Percentiles rank a stretch among this genome's conserved stretches.
Evolutionary conservation across 2,329 filamentous ascomycete species (phyloP).

Genomic region (Colletotrichum sp.): DNA sequence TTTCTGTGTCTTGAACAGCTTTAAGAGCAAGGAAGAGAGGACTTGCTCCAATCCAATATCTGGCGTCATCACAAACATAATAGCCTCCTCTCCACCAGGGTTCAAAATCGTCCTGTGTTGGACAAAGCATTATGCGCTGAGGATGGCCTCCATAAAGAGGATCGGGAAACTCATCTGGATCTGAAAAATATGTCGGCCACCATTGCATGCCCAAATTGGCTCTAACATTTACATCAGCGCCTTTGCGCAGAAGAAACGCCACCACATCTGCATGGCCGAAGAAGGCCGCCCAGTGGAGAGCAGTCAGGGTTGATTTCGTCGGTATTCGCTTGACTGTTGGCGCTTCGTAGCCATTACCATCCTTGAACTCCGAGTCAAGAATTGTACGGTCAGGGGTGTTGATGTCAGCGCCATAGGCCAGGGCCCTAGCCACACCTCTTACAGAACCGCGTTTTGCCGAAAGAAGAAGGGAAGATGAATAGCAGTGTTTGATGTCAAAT

Average conservation of each 20-base stretch:
- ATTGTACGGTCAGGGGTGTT: neutral
- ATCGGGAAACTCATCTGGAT: neutral
- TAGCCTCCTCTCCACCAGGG: too few species aligned
- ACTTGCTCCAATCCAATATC: neutral
- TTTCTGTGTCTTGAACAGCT: neutral
- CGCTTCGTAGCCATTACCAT: fast-evolving
- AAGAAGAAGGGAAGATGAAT: neutral
- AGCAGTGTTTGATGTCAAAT: fast-evolving
- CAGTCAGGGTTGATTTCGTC: neutral
- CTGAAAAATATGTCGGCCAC: fast-evolving
- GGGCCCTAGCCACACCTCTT: neutral
- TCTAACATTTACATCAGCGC: neutral
- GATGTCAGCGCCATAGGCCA: neutral
- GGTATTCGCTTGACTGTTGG: neutral
- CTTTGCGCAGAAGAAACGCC: neutral
- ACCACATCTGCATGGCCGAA: neutral
- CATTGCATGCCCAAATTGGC: neutral
- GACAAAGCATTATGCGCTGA: fast-evolving
- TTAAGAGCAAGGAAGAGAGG: neutral
- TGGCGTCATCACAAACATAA: neutral
- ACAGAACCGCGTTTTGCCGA: neutral
- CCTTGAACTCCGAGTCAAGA: fast-evolving
- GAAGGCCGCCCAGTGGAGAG: neutral
- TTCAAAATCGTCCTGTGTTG: neutral
- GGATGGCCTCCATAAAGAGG: fast-evolving